Evolutionary conservation across 257 asterid genomes (phyloP), one percentile per base, ranked within the genome.

Genomic region (Salvia hispanica): DNA sequence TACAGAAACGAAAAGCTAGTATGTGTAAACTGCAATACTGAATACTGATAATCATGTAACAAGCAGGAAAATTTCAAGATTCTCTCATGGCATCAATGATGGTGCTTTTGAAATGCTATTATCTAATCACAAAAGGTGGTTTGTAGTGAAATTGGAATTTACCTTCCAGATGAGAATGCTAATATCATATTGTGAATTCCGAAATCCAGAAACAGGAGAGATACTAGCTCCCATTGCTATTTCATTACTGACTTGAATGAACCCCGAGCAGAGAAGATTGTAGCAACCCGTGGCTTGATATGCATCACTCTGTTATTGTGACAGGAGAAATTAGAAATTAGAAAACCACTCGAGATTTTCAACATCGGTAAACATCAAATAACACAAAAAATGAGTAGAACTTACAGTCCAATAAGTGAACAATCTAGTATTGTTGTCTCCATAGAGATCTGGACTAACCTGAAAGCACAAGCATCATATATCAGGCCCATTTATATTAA

Each of bases 211-310:
- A 72, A 89, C 88, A n/a, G 96, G 96, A 31, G 96, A 89, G 71
- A 89, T 89, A 76, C 89, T 89, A 16, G 96, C 96, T 12, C 96
- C 96, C 96, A 89, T 85, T 60, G 95, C 96, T 77, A 89, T 80
- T 56, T 82, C 89, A 69, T 82, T 85, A 73, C 81, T 89, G 66
- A 89, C 79, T 82, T 89, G 96, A 79, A 89, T 87, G 81, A 89
- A 89, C 44, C 96, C 96, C 8, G 95, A 87, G 86, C 96, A 89
- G 0, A 89, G 90, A 52, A 89, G 86, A 64, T 89, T 89, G 83
- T 89, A 89, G 86, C 96, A 89, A 53, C 96, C 96, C 2, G 96
- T 89, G 37, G 96, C 95, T 80, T 87, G 95, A 82, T 89, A 89
- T 47, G 95, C 95, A 85, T 89, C 96, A 62, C 95, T 87, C 96